phyloP scores from a whole-genome alignment of 2,329 filamentous ascomycete species.

The Exophiala mesophila region DNA sequence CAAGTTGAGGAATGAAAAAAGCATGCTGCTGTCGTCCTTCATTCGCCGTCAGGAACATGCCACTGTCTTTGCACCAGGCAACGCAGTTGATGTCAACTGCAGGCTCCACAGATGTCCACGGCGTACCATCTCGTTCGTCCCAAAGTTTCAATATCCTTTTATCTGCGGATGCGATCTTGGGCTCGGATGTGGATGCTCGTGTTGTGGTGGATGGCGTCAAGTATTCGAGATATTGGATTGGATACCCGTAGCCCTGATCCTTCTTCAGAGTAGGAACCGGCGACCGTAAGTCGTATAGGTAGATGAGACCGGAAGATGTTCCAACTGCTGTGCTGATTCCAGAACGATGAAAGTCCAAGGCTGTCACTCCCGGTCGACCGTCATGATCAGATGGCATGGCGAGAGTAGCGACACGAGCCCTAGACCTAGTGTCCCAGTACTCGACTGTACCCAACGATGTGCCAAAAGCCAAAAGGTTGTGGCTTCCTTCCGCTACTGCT shows the following conservation, averaged over 20 bases:
- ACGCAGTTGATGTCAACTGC: constrained; percentile 92
- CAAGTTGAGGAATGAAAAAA: constrained; percentile 91
- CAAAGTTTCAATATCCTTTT: constrained; percentile 97
- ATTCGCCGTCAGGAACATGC: constrained; percentile 95
- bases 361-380: constrained; percentile 64
- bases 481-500: constrained; percentile 79
- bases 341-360: constrained; percentile 77
- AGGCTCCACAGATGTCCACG: constrained; percentile 95
- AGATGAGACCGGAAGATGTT: constrained; percentile 79
- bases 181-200: constrained; percentile 61
- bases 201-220: constrained; percentile 62
- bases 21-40: constrained; percentile 93
- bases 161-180: constrained; percentile 84
- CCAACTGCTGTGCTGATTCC: constrained; percentile 83
- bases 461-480: constrained; percentile 88
- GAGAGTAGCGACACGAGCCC: constrained; percentile 73
- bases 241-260: constrained; percentile 91
- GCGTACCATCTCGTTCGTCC: constrained; percentile 74
- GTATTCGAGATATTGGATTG: constrained; percentile 77
- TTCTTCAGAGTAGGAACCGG: constrained; percentile 82
- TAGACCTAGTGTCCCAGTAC: constrained; percentile 88
- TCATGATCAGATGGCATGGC: constrained; percentile 46
- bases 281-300: constrained; percentile 87
- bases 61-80: constrained; percentile 83
- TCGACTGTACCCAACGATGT: constrained; percentile 94